Evolutionary conservation across 2,329 filamentous ascomycete genomes (phyloP).

Genomic region (Botrytis sinoallii): DNA sequence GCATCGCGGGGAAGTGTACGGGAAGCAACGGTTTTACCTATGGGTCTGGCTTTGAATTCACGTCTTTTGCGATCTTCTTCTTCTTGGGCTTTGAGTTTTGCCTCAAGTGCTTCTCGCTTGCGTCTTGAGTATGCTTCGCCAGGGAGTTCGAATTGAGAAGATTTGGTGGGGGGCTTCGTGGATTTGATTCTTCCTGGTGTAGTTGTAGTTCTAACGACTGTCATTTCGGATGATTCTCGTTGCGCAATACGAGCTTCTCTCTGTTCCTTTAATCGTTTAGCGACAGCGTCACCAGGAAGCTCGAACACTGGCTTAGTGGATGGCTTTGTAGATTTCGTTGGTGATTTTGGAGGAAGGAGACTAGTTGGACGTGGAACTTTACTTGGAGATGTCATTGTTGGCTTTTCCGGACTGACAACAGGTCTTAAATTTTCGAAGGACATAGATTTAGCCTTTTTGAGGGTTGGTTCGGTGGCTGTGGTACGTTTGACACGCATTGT

Average conservation of each 20-base stretch:
- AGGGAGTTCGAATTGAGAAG: constrained; percentile 57
- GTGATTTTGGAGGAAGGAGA: constrained; percentile 43
- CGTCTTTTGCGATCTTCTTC: constrained; percentile 58
- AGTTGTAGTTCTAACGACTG: constrained; percentile 37
- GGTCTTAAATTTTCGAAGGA: constrained; percentile 24
- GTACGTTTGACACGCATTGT: constrained; percentile 45
- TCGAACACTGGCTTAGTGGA: constrained; percentile 57
- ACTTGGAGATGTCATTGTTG: constrained; percentile 31
- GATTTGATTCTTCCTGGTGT: constrained; percentile 47
- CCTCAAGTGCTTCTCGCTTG: constrained; percentile 54
- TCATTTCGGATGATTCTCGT: constrained; percentile 39
- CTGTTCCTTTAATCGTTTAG: constrained; percentile 55
- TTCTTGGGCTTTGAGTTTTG: constrained; percentile 54
- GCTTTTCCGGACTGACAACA: constrained; percentile 29
- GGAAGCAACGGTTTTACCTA: constrained; percentile 45
- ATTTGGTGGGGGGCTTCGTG: constrained; percentile 50
- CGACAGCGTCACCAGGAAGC: constrained; percentile 60
- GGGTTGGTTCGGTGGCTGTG: constrained; percentile 24
- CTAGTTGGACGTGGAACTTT: constrained; percentile 41
- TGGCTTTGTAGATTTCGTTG: constrained; percentile 52
- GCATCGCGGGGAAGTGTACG: constrained; percentile 52
- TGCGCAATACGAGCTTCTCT: constrained; percentile 52
- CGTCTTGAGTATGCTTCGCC: constrained; percentile 53
- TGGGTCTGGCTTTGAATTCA: constrained; percentile 61
- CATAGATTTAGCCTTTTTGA: constrained; percentile 35